A percentile compares a stretch with the other conserved stretches of the same genome.
Evolutionary conservation across 176 grass and related monocot genomes (phyloP).

Genomic region (Phragmites australis): DNA sequence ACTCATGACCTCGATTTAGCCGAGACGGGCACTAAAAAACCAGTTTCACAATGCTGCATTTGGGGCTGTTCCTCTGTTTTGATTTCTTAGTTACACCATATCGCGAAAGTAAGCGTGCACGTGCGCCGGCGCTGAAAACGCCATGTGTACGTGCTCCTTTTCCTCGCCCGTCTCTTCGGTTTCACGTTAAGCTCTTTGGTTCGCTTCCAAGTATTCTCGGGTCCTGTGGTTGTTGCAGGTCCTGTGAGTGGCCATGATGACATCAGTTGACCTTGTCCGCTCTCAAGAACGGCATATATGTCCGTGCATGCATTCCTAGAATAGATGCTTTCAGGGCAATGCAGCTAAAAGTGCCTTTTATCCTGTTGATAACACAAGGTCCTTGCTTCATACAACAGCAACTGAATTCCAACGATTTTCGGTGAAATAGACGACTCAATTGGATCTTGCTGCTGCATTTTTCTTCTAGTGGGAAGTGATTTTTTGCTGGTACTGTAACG

Average conservation of each 20-base stretch:
- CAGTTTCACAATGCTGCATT: no score
- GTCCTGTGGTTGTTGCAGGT: not conserved
- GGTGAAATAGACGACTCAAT: not conserved
- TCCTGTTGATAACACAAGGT: not conserved
- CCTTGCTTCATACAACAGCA: not conserved
- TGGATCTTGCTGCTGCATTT: no score
- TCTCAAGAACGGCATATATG: not conserved
- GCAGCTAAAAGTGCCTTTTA: not conserved
- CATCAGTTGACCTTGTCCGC: constrained; percentile 9
- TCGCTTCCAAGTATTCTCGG: not conserved
- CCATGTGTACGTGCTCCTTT: not conserved
- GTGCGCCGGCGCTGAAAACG: constrained; percentile 33
- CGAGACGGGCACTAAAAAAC: no score
- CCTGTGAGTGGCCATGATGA: constrained; percentile 24
- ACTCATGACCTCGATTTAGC: no score
- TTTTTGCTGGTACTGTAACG: no score
- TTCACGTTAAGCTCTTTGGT: constrained; percentile 14
- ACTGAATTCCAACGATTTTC: not conserved
- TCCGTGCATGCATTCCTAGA: not conserved
- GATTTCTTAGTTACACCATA: no score
- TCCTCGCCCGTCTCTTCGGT: not conserved
- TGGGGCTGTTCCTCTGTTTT: no score
- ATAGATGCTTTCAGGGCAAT: not conserved
- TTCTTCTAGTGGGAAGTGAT: no score
- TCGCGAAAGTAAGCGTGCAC: no score